These are phyloP conservation scores for Piper longum DNA, from an alignment of 164 flowering plant species.

Conservation along the genomic window DNA sequence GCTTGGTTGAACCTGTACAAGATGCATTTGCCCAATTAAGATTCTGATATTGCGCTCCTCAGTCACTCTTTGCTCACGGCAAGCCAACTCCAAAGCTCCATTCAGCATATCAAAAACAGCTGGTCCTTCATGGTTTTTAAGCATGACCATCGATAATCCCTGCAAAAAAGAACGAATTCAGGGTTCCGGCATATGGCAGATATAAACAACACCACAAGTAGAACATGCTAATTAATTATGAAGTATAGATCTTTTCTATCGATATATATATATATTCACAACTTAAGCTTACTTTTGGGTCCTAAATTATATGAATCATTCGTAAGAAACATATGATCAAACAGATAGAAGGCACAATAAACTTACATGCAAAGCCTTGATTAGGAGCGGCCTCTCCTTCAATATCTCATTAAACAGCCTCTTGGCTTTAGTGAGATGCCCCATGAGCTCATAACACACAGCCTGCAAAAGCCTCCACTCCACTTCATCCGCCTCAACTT, in stretches of 20 bases:
- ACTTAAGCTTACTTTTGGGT: too few relatives aligned
- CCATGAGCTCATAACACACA: constrained; percentile 72
- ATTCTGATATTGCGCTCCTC: constrained; percentile 86
- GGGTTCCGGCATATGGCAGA: background rate
- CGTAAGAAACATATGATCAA: background rate
- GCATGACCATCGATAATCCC: constrained; percentile 97
- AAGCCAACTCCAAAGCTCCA: constrained; percentile 55
- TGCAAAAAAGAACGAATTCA: constrained; percentile 10
- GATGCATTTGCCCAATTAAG: constrained; percentile 84
- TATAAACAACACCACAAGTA: too few relatives aligned
- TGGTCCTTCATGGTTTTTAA: constrained; percentile 66
- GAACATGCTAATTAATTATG: background rate
- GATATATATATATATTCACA: too few relatives aligned
- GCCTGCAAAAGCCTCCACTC: constrained; percentile 93
- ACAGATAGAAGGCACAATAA: constrained; percentile 5
- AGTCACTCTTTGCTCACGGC: constrained; percentile 45
- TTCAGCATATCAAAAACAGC: constrained; percentile 80
- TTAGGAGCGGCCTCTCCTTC: constrained; percentile 56
- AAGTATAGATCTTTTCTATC: background rate
- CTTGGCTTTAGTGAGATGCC: constrained; percentile 51
- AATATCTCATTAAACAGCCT: constrained; percentile 59
- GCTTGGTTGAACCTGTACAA: constrained; percentile 37
- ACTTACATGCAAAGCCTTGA: constrained; percentile 88
- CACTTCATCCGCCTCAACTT: constrained; percentile 54
- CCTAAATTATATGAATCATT: background rate